Percentiles rank a stretch among this genome's conserved stretches.
phyloP scores from a whole-genome alignment of 2,329 filamentous ascomycete species.

The Mycocentrospora acerina region DNA sequence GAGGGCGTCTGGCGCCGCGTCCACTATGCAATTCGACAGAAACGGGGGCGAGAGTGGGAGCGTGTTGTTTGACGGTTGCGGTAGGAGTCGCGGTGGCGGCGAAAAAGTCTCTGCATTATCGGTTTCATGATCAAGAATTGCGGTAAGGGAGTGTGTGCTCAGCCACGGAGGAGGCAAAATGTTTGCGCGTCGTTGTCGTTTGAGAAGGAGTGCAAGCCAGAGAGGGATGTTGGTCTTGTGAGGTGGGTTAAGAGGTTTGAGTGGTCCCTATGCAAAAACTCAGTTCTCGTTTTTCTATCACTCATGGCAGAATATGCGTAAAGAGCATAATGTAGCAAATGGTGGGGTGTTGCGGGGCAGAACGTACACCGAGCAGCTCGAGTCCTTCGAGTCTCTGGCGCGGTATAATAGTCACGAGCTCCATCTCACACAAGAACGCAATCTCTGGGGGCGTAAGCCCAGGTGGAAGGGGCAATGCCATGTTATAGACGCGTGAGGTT shows the following conservation, averaged over 20 bases:
- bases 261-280: constrained; percentile 65
- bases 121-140: constrained; percentile 80
- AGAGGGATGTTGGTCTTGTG: constrained; percentile 78
- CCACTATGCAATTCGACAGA: constrained; percentile 70
- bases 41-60: constrained; percentile 65
- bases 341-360: constrained; percentile 35
- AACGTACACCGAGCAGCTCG: constrained; percentile 78
- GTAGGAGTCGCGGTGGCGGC: constrained; percentile 72
- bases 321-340: background rate
- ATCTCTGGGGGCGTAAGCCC: constrained; percentile 84
- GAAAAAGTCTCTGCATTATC: constrained; percentile 70
- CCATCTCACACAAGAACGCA: constrained; percentile 96
- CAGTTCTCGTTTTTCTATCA: constrained; percentile 11
- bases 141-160: constrained; percentile 69
- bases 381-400: constrained; percentile 87
- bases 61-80: constrained; percentile 49
- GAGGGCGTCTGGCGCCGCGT: constrained; percentile 67
- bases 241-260: constrained; percentile 75
- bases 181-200: constrained; percentile 90
- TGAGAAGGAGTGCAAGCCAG: constrained; percentile 93
- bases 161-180: constrained; percentile 92
- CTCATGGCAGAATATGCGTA: background rate
- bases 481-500: constrained; percentile 39
- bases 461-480: constrained; percentile 63
- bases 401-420: constrained; percentile 88